Base-by-base conservation (phyloP, 345 rosid genomes). In the Brassica juncea region DNA sequence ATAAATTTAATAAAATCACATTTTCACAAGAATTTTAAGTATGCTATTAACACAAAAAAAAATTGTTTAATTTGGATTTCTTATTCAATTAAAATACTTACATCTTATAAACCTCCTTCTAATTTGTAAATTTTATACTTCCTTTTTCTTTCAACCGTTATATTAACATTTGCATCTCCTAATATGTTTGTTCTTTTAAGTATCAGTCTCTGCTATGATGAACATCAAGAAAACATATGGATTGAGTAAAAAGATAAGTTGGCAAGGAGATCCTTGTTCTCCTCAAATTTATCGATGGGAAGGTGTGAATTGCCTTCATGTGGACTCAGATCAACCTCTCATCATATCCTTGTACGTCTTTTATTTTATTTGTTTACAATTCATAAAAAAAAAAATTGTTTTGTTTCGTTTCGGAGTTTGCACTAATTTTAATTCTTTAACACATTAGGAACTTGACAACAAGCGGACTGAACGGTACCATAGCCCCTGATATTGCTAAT, bases 201-300 rank as follows among this genome's bases (percentile, higher is more conserved):
- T 49, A 35, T 30, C 39, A 82, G 94, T 75, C 75, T 70, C 81
- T 77, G 86, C 91, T 4, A 76, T 90, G 21, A 74, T 21, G 57
- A 81, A 73, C 34, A 86, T 88, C 75, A 86, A 89, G 79, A 75
- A 85, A 23, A 42, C 72, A 1, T 89, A 89, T 52, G 82, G 84
- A 60, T 60, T 86, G 42, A 67, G 54, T 27, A 59, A 25, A 32
- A 82, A 73, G 39, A 70, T 67, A 44, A 78, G 71, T 66, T 88
- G 87, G 91, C 86, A 86, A 78, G 91, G 91, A 74, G 91, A 88
- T 85, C 88, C 89, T 65, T 84, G 87, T 63, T 23, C 74, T 61
- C 87, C 86, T 59, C 66, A 31, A n/a, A 70, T 1, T 30, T 80
- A 74, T 75, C 8, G 10, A 34, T 86, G 89, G 89, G 79, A 85